These are phyloP conservation scores for Aureobasidium sp. DNA, from an alignment of 2,329 filamentous ascomycete genomes.

Conservation along the genomic window DNA sequence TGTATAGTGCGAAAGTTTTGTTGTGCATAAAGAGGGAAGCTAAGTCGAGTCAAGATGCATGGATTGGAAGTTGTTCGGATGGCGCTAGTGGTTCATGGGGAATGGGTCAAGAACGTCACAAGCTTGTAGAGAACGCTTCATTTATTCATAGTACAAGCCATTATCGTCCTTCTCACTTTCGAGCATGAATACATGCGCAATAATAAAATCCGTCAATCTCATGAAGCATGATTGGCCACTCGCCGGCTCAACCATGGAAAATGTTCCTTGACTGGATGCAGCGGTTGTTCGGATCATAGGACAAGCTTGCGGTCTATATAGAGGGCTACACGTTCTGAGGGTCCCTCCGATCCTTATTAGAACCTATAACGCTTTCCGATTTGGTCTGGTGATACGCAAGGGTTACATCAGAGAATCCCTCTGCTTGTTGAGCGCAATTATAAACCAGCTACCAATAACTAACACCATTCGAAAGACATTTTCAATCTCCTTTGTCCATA, in stretches of 20 bases:
- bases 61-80: not conserved
- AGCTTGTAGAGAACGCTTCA: not conserved
- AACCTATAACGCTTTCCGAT: not conserved
- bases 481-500: not conserved
- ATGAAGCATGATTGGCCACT: not conserved
- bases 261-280: not conserved
- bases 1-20: not conserved
- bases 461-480: not conserved
- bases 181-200: not conserved
- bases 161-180: not conserved
- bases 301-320: not conserved
- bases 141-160: not conserved
- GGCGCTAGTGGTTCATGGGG: slow-evolving; percentile 4
- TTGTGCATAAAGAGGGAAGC: slow-evolving; percentile 12
- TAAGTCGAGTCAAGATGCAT: slow-evolving; percentile 1
- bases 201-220: not conserved
- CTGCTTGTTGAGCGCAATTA: not conserved
- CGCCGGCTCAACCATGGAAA: not conserved
- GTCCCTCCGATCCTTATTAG: not conserved
- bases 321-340: not conserved
- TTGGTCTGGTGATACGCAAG: not conserved
- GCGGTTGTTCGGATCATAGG: not conserved
- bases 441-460: not conserved
- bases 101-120: not conserved
- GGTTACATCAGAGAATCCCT: not conserved